Base-by-base conservation (phyloP, 495 filamentous ascomycete genomes). In the Bathelium albidoporum region DNA sequence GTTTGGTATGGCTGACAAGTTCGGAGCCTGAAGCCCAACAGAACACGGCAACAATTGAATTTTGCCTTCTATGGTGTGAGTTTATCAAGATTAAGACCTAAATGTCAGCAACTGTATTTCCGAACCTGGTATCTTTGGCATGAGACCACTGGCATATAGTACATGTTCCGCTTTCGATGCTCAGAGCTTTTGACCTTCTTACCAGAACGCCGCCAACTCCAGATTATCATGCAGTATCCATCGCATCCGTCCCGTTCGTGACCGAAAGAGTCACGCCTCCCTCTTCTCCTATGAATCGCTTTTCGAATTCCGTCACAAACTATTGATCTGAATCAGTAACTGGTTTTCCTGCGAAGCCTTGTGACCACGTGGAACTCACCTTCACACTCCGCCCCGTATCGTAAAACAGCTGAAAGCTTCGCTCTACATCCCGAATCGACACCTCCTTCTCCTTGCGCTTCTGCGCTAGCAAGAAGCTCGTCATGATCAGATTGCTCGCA, bases 401-500 rank as follows among this genome's bases (percentile, higher is more conserved):
- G 73, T 89, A 96, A 78, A 99, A 99, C 52, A 99, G 81, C 68
- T 83, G 81, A 79, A 91, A 99, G 77, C 90, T 93, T 61, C 91
- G 83, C 78, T 95, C 88, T 31, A 99, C 92, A 72, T 99, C 95
- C 45, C 89, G 82, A 59, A 94, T 80, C 66, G 82, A 83, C 55
- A 99, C 88, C 71, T 94, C 87, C 66, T 82, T 83, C 32, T 84
- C 85, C 66, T 86, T 86, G 62, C 91, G 81, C 82, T 97, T 97
- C 76, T 81, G 74, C 68, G 81, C 79, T 60, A 97, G 80, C 16
- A 97, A 82, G 72, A 91, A 83, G 4, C 90, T 91, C 1, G 95
- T 97, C 7, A 89, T 95, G 77, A 99, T 96, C 24, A 97, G 85
- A 71, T 97, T 95, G 77, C 90, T 91, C 2, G 89, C 92, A 72